Base-by-base conservation (phyloP, 2,329 filamentous ascomycete genomes). In the Exophiala viscosa region DNA sequence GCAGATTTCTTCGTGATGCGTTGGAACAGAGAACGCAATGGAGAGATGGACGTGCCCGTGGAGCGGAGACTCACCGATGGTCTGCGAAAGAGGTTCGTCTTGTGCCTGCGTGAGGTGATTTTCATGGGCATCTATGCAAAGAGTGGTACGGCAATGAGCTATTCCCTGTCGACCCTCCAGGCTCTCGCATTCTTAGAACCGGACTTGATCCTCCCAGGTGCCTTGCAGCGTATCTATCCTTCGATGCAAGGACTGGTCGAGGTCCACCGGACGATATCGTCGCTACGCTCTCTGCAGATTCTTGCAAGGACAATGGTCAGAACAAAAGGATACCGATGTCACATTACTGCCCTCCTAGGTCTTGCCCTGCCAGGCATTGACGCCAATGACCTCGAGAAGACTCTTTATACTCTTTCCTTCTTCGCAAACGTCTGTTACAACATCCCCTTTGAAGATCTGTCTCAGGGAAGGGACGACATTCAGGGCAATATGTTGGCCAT, bases 91-190 rank as follows among this genome's bases (percentile, higher is more conserved):
- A 86, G 93, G 41, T 97, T 99, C 66, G 93, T 99, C 28, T 74
- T 91, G 34, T 88, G 90, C 57, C 75, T 99, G 58, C 86, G 86
- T 60, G 93, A 99, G 60, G 92, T 96, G 43, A 90, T 90, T 3
- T 99, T 96, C 69, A 96, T 99, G 91, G 93, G 93, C 23, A 86
- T 99, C 45, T 99, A 96, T 69, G 88, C 91, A 48, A 99, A 99
- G 78, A 96, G 91, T 69, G 86, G 84, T 52, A 91, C 90, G 45
- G 86, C 93, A 2, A 90, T 96, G 67, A 91, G 87, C 69, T 95
- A 91, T 74, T 95, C 92, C 60, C 83, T 96, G 60, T 90, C 88
- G 45, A 89, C 92, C 1, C 77, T 99, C 45, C 92, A 97, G 68
- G 88, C 88, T 49, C 75, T 99, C 48, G 88, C 93, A 2, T 96